These are phyloP conservation scores for Sphagnurus paluster DNA, from an alignment of 1,284 basidiomycete species.

Conservation along the genomic window DNA sequence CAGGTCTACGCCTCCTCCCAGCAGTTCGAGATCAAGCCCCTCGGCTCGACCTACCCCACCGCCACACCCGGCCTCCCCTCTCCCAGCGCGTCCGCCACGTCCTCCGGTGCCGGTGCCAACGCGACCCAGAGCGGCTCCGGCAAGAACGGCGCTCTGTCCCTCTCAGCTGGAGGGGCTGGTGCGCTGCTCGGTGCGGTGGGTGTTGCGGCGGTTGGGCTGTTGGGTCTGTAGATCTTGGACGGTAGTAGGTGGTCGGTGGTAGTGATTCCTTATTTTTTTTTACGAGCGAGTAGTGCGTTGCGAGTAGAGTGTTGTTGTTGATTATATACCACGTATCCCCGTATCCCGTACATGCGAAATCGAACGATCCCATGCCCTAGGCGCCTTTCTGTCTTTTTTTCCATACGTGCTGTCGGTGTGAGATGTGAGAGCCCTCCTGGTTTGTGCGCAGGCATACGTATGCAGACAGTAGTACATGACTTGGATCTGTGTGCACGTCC, in stretches of 20 bases:
- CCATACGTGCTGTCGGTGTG: neutral
- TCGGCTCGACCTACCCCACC: constrained; percentile 60
- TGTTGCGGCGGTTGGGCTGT: no score
- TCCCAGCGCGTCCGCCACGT: constrained; percentile 26
- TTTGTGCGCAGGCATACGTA: no score
- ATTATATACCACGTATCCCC: neutral
- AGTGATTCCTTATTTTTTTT: no score
- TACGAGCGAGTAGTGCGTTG: neutral
- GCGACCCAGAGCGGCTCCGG: neutral
- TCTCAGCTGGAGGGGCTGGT: no score
- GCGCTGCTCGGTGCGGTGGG: no score
- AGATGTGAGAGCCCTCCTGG: no score
- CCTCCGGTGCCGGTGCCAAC: constrained; percentile 6
- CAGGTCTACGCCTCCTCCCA: constrained; percentile 64
- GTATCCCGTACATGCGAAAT: no score
- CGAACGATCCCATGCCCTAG: no score
- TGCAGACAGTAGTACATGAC: no score
- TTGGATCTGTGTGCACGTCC: no score
- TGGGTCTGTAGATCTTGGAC: no score
- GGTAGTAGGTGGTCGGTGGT: no score
- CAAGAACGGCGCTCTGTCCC: neutral
- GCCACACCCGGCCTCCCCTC: constrained; percentile 33
- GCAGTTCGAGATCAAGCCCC: constrained; percentile 66
- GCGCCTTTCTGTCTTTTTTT: neutral
- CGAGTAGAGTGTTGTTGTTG: neutral